phyloP scores from a whole-genome alignment of 202 grass and related monocot genomes.

The Panicum virgatum region DNA sequence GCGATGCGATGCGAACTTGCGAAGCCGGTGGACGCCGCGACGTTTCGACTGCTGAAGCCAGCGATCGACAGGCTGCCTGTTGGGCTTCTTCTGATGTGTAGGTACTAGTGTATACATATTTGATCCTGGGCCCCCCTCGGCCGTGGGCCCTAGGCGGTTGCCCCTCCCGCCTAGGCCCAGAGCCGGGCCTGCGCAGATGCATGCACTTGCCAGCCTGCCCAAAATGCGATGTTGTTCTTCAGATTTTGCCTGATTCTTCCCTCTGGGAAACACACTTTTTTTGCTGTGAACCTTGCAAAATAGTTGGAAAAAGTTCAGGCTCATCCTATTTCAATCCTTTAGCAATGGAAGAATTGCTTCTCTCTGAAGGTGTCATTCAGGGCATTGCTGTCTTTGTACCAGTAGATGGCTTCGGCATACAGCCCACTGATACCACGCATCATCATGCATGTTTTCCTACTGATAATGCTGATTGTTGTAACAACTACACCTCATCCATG shows the following conservation, averaged over 20 bases:
- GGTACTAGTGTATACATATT: no score
- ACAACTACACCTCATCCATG: slow-evolving; percentile 4
- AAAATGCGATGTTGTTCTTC: background rate
- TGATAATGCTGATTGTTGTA: background rate
- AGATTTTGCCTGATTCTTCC: background rate
- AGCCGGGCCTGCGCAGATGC: no score
- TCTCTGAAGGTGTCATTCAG: background rate
- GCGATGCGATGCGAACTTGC: no score
- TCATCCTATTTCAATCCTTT: background rate
- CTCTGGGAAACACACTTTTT: background rate
- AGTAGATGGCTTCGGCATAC: background rate
- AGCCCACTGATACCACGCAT: background rate
- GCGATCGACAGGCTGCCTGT: no score
- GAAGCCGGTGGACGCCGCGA: no score
- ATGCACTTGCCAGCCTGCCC: background rate
- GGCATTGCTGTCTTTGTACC: background rate
- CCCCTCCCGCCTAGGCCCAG: no score
- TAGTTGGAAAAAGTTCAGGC: background rate
- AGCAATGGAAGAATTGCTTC: background rate
- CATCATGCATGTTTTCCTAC: background rate
- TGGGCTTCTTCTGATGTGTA: no score
- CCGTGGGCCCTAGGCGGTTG: no score
- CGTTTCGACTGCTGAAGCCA: no score
- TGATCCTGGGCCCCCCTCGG: no score
- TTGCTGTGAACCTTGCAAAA: background rate